Evolutionary conservation across 2,329 filamentous ascomycete species (phyloP), one percentile per base, ranked within the genome.

Genomic region (Fulvia fulva): DNA sequence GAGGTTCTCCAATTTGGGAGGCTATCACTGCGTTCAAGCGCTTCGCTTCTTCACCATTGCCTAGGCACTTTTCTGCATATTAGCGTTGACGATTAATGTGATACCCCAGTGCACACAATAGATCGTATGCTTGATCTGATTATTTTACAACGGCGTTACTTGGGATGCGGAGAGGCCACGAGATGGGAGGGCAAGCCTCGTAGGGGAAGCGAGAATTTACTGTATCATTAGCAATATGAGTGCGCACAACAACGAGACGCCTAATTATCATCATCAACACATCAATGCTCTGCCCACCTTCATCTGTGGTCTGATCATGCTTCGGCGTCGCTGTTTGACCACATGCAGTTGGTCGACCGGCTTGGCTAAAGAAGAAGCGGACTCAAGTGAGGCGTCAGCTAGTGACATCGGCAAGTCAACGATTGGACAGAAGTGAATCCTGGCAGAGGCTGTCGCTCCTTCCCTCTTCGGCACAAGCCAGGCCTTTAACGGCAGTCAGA

Each of bases 11-110:
- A 32, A 56, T 50, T 47, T 55, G 54, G 62, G 53, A 61, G 30
- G 58, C 28, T 25, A 53, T 58, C 8, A 56, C 60, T 57, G 65
- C 65, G 65, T 67, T 67, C 62, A 63, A 67, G 65, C 65, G 65
- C 45, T 64, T 62, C 55, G 41, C 41, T 63, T 64, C 60, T 56
- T 23, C 46, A 23, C 51, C 46, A 46, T 32, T 50, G 49, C 12
- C 28, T 44, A 16, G 34, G 41, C 41, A 45, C 55, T 49, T 60
- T 65, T 67, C 50, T 63, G 61, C 61, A 56, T 53, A 57, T 66
- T 66, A 65, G 64, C 64, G 64, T 66, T 66, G 26, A 28, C 46
- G 46, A 56, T 56, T 60, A 51, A 59, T 60, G 63, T 65, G 63
- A 65, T 64, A 64, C 63, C 63, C 63, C 50, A 25, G 21, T 50